Evolutionary conservation across 2,329 filamentous ascomycete genomes (phyloP), one percentile per base, ranked within the genome.

Genomic region (Penicillium sp.): DNA sequence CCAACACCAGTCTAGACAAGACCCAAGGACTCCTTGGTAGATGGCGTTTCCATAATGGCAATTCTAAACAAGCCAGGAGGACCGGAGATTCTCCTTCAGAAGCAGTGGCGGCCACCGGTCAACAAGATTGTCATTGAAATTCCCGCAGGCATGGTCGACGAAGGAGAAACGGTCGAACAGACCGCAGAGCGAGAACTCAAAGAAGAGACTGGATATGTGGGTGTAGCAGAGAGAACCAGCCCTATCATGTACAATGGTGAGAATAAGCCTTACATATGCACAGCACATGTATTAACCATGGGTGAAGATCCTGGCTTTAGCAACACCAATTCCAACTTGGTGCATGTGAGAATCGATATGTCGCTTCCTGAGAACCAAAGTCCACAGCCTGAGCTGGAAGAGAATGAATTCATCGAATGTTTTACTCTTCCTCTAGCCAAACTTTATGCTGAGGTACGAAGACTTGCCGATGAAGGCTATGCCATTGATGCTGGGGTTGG

Each of bases 391-490:
- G 67, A 82, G 56, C 70, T 88, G 6, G 84, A 89, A 57, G 84
- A 87, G 20, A 82, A 79, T 47, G 84, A 89, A 64, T 88, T 87
- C 57, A 89, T 89, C 54, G 83, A 88, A 59, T 80, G 81, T 22
- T 88, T 89, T 54, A 77, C 75, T 5, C 72, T 85, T 6, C 80
- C 79, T 4, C 58, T 89, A 22, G 67, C 64, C 13, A 67, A 72
- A n/a, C 61, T 90, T 27, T 85, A 80, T 68, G 71, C 70, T 0
- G 78, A 83, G 56, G 80, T 81, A 56, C 76, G 77, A 56, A 73
- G 60, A 46, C 67, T 87, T 1, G 84, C 87, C 56, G 67, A 66
- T 2, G 69, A 85, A 46, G 85, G 85, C 0, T 88, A 76, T 60
- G 84, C 82, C 1, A 84, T 90, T 48, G 85, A 90, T 61, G 84